Conservation (phyloP, 2,329 filamentous ascomycete species). For the Xenosphaeropsis pyriputrescens region DNA sequence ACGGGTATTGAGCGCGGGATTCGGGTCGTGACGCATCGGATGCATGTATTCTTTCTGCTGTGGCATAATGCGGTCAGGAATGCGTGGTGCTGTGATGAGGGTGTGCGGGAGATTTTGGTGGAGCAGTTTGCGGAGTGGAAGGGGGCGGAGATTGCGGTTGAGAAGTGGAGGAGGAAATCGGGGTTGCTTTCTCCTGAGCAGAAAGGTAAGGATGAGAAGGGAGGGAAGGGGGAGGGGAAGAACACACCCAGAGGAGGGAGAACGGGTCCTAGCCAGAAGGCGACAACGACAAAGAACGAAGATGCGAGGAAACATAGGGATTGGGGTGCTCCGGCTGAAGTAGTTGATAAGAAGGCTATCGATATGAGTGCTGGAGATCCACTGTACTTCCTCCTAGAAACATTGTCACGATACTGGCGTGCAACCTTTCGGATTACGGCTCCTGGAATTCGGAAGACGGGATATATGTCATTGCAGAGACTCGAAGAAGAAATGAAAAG, state of each 20-base stretch:
- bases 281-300: conserved; percentile 14
- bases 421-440: conserved; percentile 64
- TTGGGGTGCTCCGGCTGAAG: conserved; percentile 57
- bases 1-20: conserved; percentile 74
- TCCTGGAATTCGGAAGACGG: conserved; percentile 74
- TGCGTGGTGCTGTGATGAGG: conserved; percentile 64
- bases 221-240: conserved; percentile 20
- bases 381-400: conserved; percentile 59
- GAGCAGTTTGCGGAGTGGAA: conserved; percentile 55
- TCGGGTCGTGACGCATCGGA: conserved; percentile 64
- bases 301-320: conserved; percentile 35
- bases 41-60: conserved; percentile 77
- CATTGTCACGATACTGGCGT: conserved; percentile 77
- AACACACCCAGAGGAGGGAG: conserved; percentile 5
- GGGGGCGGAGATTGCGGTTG: conserved; percentile 46
- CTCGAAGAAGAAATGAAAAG: conserved; percentile 61
- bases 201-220: conserved; percentile 18
- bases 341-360: conserved; percentile 52
- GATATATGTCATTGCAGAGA: conserved; percentile 67
- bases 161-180: conserved; percentile 57
- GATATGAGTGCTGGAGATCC: conserved; percentile 79
- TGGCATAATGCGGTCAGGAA: conserved; percentile 86
- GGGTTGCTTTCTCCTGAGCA: conserved; percentile 36
- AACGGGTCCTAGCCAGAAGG: conserved; percentile 12
- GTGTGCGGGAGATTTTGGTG: conserved; percentile 62